A percentile compares a stretch with the other conserved stretches of the same genome.
phyloP scores from a whole-genome alignment of 2,329 filamentous ascomycete genomes.

The Chaetothyriales sp. region DNA sequence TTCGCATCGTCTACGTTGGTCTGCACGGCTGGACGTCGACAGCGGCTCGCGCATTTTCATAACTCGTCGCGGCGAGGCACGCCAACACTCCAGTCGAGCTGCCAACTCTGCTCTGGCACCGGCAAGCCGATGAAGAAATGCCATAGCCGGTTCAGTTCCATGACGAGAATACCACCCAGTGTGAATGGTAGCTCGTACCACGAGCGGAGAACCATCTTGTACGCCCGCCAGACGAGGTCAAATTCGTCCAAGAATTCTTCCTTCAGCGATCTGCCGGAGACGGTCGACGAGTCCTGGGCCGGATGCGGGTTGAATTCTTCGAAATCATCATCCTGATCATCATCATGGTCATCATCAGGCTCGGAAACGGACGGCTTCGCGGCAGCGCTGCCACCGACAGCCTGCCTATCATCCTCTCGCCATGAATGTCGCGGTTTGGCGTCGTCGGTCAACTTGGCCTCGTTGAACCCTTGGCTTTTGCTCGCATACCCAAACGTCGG shows the following conservation, averaged over 20 bases:
- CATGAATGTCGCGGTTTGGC: background rate
- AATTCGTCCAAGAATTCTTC: constrained; percentile 54
- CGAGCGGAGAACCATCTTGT: constrained; percentile 51
- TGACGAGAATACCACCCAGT: constrained; percentile 45
- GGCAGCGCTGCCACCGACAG: background rate
- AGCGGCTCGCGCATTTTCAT: constrained; percentile 13
- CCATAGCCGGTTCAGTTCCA: constrained; percentile 44
- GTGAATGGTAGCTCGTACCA: constrained; percentile 58
- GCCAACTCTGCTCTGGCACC: constrained; percentile 44
- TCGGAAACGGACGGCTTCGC: background rate
- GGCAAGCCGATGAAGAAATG: constrained; percentile 51
- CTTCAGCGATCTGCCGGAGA: constrained; percentile 6
- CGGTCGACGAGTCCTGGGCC: constrained; percentile 25
- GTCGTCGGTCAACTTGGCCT: background rate
- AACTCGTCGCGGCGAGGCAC: constrained; percentile 29
- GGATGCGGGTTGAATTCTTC: constrained; percentile 24
- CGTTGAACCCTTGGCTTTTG: background rate
- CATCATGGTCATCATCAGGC: constrained; percentile 3
- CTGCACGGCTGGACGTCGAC: background rate
- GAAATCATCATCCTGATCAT: constrained; percentile 26
- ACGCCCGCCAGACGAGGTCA: constrained; percentile 46
- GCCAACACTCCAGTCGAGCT: constrained; percentile 30
- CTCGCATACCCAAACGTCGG: background rate
- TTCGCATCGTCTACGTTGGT: background rate
- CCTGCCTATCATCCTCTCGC: background rate